Evolutionary conservation across 1,284 basidiomycete species (phyloP).

Genomic region (Cutaneotrichosporon sp.): DNA sequence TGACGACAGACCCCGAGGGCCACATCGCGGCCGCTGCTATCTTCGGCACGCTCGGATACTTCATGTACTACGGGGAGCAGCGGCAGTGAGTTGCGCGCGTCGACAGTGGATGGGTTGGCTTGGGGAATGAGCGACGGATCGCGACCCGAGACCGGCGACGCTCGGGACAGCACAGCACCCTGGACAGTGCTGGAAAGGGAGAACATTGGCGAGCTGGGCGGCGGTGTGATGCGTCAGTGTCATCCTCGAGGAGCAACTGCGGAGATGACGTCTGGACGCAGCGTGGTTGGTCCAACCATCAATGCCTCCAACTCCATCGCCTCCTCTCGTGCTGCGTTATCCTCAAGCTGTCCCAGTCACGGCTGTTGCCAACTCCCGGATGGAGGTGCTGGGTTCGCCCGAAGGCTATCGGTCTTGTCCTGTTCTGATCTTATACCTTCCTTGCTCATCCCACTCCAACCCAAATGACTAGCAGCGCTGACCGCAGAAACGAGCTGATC

Average conservation of each 20-base stretch:
- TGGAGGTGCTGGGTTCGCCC: not conserved
- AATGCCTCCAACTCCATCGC: not conserved
- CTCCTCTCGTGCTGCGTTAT: not conserved
- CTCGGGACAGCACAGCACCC: too few relatives aligned
- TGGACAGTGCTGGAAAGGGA: not conserved
- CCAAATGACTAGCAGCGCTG: not conserved
- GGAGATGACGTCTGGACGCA: not conserved
- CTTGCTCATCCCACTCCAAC: not conserved
- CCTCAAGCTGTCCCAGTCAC: too few relatives aligned
- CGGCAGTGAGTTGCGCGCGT: constrained; percentile 44
- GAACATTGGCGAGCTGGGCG: not conserved
- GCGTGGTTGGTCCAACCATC: not conserved
- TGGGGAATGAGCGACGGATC: not conserved
- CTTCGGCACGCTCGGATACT: constrained; percentile 47
- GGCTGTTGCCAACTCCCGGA: too few relatives aligned
- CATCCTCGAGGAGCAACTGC: not conserved
- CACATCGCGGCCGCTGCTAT: constrained; percentile 39
- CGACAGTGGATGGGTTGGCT: not conserved
- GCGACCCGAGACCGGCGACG: too few relatives aligned
- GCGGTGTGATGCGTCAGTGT: not conserved
- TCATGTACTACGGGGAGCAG: constrained; percentile 42
- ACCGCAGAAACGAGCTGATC: constrained; percentile 32
- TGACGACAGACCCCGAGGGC: constrained; percentile 38
- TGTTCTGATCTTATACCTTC: not conserved
- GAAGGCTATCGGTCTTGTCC: not conserved